phyloP scores from a whole-genome alignment of 495 filamentous ascomycete genomes.

The Aspergillus avenaceus region DNA sequence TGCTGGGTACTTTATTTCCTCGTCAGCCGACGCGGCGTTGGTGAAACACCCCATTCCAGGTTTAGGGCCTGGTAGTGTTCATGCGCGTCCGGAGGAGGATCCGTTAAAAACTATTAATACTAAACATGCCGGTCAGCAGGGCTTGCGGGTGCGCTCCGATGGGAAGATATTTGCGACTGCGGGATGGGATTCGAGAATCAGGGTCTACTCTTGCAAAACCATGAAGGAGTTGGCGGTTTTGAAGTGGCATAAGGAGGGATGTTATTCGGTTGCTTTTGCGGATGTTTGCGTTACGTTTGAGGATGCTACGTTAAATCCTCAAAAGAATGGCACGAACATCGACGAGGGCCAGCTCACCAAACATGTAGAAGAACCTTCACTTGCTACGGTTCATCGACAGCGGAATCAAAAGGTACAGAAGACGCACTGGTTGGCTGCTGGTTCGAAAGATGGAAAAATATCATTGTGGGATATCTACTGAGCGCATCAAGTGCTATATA shows the following conservation, averaged over 20 bases:
- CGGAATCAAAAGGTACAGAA: conserved; percentile 59
- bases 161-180: conserved; percentile 83
- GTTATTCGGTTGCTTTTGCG: conserved; percentile 82
- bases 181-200: conserved; percentile 80
- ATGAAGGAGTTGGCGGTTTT: conserved; percentile 89
- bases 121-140: conserved; percentile 87
- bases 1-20: conserved; percentile 67
- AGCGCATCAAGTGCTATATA: conserved; percentile 29
- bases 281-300: conserved; percentile 12
- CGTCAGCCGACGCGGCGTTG: conserved; percentile 71
- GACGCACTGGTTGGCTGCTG: conserved; percentile 86
- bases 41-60: conserved; percentile 58
- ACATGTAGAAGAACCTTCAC: conserved; percentile 18
- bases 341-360: conserved; percentile 4
- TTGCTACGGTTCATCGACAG: conserved; percentile 54
- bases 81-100: conserved; percentile 18
- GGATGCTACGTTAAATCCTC: not conserved
- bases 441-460: conserved; percentile 93
- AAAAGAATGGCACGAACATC: not conserved
- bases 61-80: conserved; percentile 6
- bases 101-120: conserved; percentile 65
- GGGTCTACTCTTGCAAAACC: conserved; percentile 77
- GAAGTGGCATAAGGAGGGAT: conserved; percentile 92
- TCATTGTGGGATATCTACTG: conserved; percentile 95
- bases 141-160: conserved; percentile 71